A percentile compares a stretch with the other conserved stretches of the same genome.
These are phyloP conservation scores for Nothomitra cinnamomea DNA, from an alignment of 2,329 filamentous ascomycete species.

Conservation along the genomic window DNA sequence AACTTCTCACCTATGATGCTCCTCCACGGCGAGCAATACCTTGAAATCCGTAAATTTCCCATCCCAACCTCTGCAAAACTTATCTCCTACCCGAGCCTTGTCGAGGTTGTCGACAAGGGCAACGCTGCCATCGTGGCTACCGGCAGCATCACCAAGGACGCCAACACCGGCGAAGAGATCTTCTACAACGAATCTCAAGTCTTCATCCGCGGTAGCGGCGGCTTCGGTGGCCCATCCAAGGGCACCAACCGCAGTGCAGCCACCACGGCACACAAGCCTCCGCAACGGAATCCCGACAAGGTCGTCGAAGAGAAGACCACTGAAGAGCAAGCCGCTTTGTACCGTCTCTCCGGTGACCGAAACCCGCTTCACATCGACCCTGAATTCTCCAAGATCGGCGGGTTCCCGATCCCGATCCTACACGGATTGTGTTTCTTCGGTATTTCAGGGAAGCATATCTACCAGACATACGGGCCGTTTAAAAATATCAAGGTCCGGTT, in stretches of 20 bases:
- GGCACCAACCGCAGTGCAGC: slow-evolving; percentile 60
- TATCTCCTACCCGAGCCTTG: slow-evolving; percentile 57
- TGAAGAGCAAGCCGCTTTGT: slow-evolving; percentile 82
- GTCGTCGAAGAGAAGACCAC: slow-evolving; percentile 74
- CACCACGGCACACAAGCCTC: slow-evolving; percentile 63
- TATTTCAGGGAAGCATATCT: slow-evolving; percentile 76
- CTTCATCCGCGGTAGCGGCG: slow-evolving; percentile 80
- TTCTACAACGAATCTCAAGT: slow-evolving; percentile 96
- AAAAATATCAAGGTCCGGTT: slow-evolving; percentile 91
- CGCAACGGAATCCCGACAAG: slow-evolving; percentile 58
- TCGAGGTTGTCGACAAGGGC: slow-evolving; percentile 95
- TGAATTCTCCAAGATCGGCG: slow-evolving; percentile 81
- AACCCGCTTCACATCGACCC: slow-evolving; percentile 97
- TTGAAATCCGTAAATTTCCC: slow-evolving; percentile 83
- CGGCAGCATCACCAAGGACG: slow-evolving; percentile 69
- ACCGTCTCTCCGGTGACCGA: slow-evolving; percentile 83
- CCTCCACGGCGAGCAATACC: slow-evolving; percentile 94
- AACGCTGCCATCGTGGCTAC: slow-evolving; percentile 68
- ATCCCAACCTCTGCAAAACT: slow-evolving; percentile 72
- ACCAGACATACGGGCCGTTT: slow-evolving; percentile 64
- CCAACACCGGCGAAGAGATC: slow-evolving; percentile 68
- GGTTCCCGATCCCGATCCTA: slow-evolving; percentile 85
- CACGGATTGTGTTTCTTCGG: slow-evolving; percentile 96
- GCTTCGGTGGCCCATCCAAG: slow-evolving; percentile 73
- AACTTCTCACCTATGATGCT: slow-evolving; percentile 99